Evolutionary conservation across 768 basidiomycete species (phyloP), one percentile per base, ranked within the genome.

Genomic region (Coprinopsis sp.): DNA sequence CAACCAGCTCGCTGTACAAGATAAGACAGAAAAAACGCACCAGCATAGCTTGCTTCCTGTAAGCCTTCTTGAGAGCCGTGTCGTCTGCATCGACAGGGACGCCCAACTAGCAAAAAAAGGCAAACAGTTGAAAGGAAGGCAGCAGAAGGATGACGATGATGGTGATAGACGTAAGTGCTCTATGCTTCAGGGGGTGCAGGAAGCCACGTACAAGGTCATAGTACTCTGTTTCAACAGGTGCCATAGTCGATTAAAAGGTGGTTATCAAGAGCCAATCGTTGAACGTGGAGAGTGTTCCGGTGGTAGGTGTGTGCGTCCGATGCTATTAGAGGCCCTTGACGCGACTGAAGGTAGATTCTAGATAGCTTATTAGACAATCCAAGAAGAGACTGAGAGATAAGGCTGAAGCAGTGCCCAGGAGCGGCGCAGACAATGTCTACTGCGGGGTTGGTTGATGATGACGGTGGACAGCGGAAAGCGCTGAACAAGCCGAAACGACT

Each of bases 41-140:
- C 77, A 87, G 87, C 77, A 97, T 94, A 18, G 95, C 93, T 57
- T 87, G 84, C 64, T 87, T 95, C 54, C 95, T 73, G 65, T 97
- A 97, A 1, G 89, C 94, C 67, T 93, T 98, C 76, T 97, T 97
- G 54, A 98, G 67, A 46, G 82, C 79, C 0, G 80, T 86, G 53
- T 91, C 89, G 54, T 81, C 78, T 28, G 78, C 88, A 57, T 92
- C 87, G 25, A 78, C 71, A 1, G 72, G 50, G 14, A 93, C 87
- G 18, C 76, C 82, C 30, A 93, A 71, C 88, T 91, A 62, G 29
- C 31, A 23, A n/a, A n/a, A n/a, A n/a, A n/a, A 45, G 21, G 23
- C 25, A 28, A 38, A 27, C 19, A 47, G 37, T 42, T 31, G 8
- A 22, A 50, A 23, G 41, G n/a, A 31, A n/a, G n/a, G n/a, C n/a